phyloP scores from a whole-genome alignment of 345 rosid species.

The Eucalyptus shirleyi region DNA sequence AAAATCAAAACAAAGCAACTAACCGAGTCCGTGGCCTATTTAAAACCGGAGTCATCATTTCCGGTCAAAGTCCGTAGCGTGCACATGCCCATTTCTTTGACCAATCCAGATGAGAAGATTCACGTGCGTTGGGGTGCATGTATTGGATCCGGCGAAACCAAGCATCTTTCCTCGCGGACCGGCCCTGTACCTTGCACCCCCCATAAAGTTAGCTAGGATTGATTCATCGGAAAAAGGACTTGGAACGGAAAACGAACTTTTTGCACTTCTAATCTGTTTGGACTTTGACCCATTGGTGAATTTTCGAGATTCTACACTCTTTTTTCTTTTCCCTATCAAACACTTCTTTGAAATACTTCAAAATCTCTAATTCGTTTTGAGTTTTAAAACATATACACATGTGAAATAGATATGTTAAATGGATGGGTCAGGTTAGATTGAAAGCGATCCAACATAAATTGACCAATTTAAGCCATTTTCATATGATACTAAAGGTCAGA shows the following conservation, averaged over 20 bases:
- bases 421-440: rapidly evolving
- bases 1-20: background rate
- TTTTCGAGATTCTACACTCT: background rate
- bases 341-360: background rate
- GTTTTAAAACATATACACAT: background rate
- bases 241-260: background rate
- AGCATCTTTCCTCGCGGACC: background rate
- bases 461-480: no score
- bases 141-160: background rate
- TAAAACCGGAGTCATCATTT: background rate
- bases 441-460: background rate
- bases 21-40: background rate
- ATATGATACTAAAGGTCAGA: no score
- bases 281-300: background rate
- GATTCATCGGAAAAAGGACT: background rate
- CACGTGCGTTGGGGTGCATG: background rate
- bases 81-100: background rate
- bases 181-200: background rate
- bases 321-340: background rate
- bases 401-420: background rate
- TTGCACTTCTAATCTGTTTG: background rate
- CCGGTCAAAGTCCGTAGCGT: background rate
- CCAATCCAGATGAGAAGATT: background rate
- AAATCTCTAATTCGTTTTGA: background rate
- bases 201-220: background rate